Base-by-base conservation (phyloP, 495 filamentous ascomycete species). In the Hypomontagnella submonticulosa region DNA sequence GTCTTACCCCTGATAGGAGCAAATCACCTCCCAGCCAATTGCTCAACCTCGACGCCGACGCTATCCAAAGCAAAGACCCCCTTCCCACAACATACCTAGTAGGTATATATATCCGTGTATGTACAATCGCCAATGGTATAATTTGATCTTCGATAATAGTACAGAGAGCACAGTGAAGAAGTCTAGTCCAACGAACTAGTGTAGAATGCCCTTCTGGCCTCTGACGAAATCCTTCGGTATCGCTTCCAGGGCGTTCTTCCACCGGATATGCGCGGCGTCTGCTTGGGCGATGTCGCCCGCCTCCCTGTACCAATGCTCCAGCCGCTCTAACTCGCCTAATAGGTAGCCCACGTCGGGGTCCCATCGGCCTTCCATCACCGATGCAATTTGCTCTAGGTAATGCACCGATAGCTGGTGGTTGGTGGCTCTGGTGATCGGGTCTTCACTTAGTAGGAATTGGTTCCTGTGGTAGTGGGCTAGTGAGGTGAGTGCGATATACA, bases 301-400 rank as follows among this genome's bases (percentile, higher is more conserved):
- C 16, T 73, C 71, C 7, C 66, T 59, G 15, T 71, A 69, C 71
- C 71, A 73, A 20, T 63, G 59, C 50, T 71, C 69, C 4, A 73
- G 41, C 15, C 67, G 66, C 58, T 73, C 66, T 3, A 73, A 46
- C 16, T 73, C 69, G 6, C 71, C 71, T 15, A 73, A 58, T 27
- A 73, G 57, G 30, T 73, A 73, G 32, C 71, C 71, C 56, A 73
- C 58, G 30, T 73, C 71, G 16, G 71, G 58, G 36, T 73, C 66
- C 71, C 71, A 73, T 23, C 59, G 55, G n/a, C 69, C 63, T 23
- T 71, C 71, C 44, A 71, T 67, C 9, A 73, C 40, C 16, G 56
- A 49, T 12, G 58, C 70, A 10, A 70, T 67, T 9, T 61, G 47
- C 32, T 73, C 71, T 1, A 73, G 63, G 18, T 71, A 69, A 11